Base-by-base conservation (phyloP, 78 protist genomes). In the Protostelium mycophagum region DNA sequence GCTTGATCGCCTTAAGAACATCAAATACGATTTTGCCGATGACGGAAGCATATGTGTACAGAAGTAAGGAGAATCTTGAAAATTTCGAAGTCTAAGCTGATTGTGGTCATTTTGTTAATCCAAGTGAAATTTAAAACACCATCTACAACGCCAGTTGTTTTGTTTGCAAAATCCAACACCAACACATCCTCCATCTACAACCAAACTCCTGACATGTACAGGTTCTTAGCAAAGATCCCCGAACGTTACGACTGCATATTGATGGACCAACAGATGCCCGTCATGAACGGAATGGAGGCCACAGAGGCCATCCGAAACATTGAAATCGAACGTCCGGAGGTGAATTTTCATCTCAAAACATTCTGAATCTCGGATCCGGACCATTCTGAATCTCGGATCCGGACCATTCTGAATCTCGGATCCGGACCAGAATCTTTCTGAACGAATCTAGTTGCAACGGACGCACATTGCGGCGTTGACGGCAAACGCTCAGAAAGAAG, bases 241-340 rank as follows among this genome's bases (percentile, higher is more conserved):
- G 0, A 39, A 36, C 73, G 51, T 9, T 90, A 38, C 63, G 91
- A 86, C 63, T 86, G 89, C 84, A 88, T 96, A 0, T 39, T 96
- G 83, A 94, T 96, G 96, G 97, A 96, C 84, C 90, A 92, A 90
- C 95, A 93, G 35, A 96, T 96, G 97, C 97, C 97, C 34, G 91
- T 91, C 25, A 28, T 96, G 87, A 88, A 93, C 38, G 97, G 97
- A 35, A 86, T 85, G 16, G 93, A 88, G 28, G 95, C 97, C 34
- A 91, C 96, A 0, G 38, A 35, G 35, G 63, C 38, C 37, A 90
- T 96, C 85, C 88, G 97, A 0, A 25, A 35, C 83, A 16, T 1
- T 1, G 97, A 94, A 85, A 0, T 0, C 28, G 37, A 38, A 34
- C 92, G 25, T 1, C 73, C 5, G 73, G 73, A 25, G 31, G 16